A percentile compares a stretch with the other conserved stretches of the same genome.
phyloP scores from a whole-genome alignment of 2,329 filamentous ascomycete species.

The Truncatella angustata region DNA sequence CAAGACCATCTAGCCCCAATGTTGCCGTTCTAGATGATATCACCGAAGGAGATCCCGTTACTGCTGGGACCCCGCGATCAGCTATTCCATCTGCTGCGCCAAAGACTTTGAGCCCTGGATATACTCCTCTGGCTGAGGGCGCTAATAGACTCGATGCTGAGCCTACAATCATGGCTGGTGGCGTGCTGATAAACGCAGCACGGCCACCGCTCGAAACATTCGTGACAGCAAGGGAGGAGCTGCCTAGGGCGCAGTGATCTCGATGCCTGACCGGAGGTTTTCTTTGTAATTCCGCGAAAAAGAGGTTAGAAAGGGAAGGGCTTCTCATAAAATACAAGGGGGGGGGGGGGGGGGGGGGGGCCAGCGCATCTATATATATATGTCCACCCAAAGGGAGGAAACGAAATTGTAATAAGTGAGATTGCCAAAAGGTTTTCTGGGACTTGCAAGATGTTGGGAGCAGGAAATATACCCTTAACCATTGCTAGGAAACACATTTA shows the following conservation, averaged over 20 bases:
- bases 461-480: no score
- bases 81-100: constrained; percentile 13
- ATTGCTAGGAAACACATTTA: no score
- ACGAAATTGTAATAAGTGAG: no score
- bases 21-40: constrained; percentile 15
- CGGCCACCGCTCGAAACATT: constrained; percentile 48
- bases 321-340: no score
- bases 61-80: constrained; percentile 12
- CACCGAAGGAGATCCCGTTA: constrained; percentile 13
- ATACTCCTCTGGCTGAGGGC: constrained; percentile 13
- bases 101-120: constrained; percentile 9
- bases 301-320: no score
- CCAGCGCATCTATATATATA: no score
- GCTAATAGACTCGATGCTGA: constrained; percentile 9
- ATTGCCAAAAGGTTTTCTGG: no score
- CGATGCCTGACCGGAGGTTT: no score
- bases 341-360: no score
- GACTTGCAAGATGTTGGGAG: no score
- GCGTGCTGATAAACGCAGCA: constrained; percentile 6
- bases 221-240: constrained; percentile 49
- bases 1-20: constrained; percentile 8
- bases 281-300: no score
- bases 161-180: constrained; percentile 12
- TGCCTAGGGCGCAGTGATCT: constrained; percentile 30
- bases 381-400: no score